Evolutionary conservation across 495 filamentous ascomycete species (phyloP).

Genomic region (Penicillium silybi): DNA sequence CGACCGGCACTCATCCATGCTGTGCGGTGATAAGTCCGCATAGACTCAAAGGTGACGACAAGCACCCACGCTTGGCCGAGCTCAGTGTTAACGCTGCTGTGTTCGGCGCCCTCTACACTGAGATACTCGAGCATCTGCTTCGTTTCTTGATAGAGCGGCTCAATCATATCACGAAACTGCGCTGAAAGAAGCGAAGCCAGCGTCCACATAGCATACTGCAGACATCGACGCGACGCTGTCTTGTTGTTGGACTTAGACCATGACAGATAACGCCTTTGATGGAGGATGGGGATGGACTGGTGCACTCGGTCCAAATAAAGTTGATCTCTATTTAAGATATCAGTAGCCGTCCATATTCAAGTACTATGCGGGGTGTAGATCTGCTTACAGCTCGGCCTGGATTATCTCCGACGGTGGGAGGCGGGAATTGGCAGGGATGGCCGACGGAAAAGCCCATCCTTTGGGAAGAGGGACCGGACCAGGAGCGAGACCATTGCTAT

Average conservation of each 20-base stretch:
- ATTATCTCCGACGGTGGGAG: neutral
- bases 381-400: constrained; percentile 8
- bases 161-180: constrained; percentile 15
- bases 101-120: neutral
- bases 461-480: neutral
- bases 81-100: constrained; percentile 13
- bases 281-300: constrained; percentile 23
- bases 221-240: constrained; percentile 8
- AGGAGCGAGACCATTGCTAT: neutral
- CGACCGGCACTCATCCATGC: constrained; percentile 52
- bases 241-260: constrained; percentile 12
- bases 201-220: constrained; percentile 35
- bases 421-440: neutral
- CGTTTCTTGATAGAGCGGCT: constrained; percentile 23
- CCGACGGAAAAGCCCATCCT: neutral
- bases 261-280: constrained; percentile 22
- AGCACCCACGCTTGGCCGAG: constrained; percentile 50
- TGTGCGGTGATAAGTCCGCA: constrained; percentile 36
- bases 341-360: no score
- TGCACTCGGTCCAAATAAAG: constrained; percentile 35
- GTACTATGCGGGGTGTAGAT: no score
- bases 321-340: constrained; percentile 29
- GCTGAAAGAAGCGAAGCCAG: constrained; percentile 23
- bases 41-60: constrained; percentile 46
- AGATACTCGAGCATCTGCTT: constrained; percentile 12